Conservation (phyloP, 2,329 filamentous ascomycete genomes). For the Cadophora luteo-olivacea region DNA sequence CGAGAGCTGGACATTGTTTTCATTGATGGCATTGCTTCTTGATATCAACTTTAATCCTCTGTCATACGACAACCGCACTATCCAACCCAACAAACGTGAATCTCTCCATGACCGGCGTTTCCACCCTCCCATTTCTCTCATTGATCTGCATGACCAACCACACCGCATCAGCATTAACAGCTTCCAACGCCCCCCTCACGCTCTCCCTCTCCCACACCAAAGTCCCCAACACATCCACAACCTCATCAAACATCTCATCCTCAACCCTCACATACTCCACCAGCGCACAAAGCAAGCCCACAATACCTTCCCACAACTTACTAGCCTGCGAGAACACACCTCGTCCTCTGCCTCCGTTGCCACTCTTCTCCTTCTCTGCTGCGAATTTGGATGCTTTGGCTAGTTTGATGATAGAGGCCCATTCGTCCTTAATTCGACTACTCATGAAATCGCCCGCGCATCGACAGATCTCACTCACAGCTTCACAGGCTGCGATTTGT, state of each 20-base stretch:
- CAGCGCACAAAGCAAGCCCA: constrained; percentile 65
- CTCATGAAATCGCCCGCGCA: constrained; percentile 82
- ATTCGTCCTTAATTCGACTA: constrained; percentile 76
- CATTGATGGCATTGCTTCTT: neutral
- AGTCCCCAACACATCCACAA: constrained; percentile 66
- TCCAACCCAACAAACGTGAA: constrained; percentile 41
- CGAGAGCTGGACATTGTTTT: no score
- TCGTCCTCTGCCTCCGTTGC: constrained; percentile 48
- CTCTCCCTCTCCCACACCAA: constrained; percentile 53
- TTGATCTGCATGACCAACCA: constrained; percentile 64
- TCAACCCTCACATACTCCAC: constrained; percentile 68
- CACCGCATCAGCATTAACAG: constrained; percentile 75
- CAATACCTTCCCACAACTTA: constrained; percentile 68
- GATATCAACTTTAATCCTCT: neutral
- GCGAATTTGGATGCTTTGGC: constrained; percentile 52
- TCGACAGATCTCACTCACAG: constrained; percentile 72
- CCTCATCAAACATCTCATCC: constrained; percentile 74
- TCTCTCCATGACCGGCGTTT: constrained; percentile 52
- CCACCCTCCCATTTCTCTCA: constrained; percentile 43
- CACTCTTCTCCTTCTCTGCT: constrained; percentile 45
- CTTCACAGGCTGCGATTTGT: constrained; percentile 70
- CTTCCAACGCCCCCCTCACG: constrained; percentile 64
- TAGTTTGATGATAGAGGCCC: constrained; percentile 62
- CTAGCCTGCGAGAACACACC: constrained; percentile 66
- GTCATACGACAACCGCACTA: neutral